A percentile compares a stretch with the other conserved stretches of the same genome.
Evolutionary conservation across 192 early-diverging fungal genomes (phyloP).

Genomic region (Umbelopsis ramanniana): DNA sequence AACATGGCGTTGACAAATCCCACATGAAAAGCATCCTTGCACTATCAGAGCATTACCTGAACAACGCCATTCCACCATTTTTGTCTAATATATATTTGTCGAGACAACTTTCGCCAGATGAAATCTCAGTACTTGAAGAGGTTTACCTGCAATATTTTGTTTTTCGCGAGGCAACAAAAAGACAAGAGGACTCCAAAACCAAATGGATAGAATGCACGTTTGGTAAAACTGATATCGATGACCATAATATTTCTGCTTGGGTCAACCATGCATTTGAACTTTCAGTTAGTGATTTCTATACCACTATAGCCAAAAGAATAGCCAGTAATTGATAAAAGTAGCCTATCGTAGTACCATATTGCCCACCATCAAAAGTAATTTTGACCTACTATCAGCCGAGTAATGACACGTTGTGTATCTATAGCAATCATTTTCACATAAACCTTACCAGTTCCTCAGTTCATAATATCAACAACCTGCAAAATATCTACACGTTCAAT

Average conservation of each 20-base stretch:
- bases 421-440: no score
- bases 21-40: background rate
- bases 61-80: background rate
- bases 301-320: constrained; percentile 2
- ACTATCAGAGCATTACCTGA: background rate
- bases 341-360: no score
- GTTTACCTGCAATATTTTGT: background rate
- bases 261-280: background rate
- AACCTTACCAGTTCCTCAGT: no score
- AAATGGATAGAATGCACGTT: background rate
- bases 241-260: background rate
- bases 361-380: no score
- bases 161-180: background rate
- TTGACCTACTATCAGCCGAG: no score
- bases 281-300: background rate
- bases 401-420: no score
- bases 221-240: background rate
- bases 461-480: no score
- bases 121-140: background rate
- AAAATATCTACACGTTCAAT: no score
- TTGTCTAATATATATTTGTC: background rate
- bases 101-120: background rate
- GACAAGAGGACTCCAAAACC: background rate
- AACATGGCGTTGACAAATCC: background rate
- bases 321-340: no score